A percentile compares a stretch with the other conserved stretches of the same genome.
Conservation (phyloP, 768 basidiomycete species). For the Kwoniella heveanensis region DNA sequence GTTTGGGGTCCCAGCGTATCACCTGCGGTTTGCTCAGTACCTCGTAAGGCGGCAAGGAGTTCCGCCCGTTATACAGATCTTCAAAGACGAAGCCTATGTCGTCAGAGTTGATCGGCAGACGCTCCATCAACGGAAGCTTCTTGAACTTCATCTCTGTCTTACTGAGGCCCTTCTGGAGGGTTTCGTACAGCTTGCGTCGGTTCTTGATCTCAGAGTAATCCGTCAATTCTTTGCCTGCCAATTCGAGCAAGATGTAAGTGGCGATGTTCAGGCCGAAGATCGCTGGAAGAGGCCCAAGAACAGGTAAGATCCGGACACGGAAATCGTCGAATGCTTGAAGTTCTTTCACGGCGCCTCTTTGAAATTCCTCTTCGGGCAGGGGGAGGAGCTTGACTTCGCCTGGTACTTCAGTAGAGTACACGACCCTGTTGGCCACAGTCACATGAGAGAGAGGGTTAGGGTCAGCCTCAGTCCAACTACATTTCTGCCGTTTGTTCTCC, state of each 20-base stretch:
- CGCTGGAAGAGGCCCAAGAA: conserved; percentile 81
- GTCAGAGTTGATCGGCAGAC: conserved; percentile 70
- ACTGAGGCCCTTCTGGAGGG: conserved; percentile 74
- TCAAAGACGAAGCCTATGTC: conserved; percentile 84
- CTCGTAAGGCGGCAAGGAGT: conserved; percentile 73
- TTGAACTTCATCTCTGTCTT: conserved; percentile 72
- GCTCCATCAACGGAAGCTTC: conserved; percentile 57
- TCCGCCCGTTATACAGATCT: conserved; percentile 74
- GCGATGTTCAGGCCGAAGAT: conserved; percentile 90
- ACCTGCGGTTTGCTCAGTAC: conserved; percentile 73
- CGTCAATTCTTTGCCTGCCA: conserved; percentile 78
- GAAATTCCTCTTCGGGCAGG: conserved; percentile 85
- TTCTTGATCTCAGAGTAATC: conserved; percentile 86
- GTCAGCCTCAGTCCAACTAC: no score
- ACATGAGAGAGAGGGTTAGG: no score
- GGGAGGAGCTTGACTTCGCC: conserved; percentile 85
- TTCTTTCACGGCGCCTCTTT: conserved; percentile 85
- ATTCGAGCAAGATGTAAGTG: conserved; percentile 81
- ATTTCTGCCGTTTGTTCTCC: no score
- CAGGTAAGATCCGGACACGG: conserved; percentile 88
- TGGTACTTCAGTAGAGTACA: conserved; percentile 94
- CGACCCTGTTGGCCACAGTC: no score
- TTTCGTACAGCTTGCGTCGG: conserved; percentile 78
- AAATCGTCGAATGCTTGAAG: conserved; percentile 89
- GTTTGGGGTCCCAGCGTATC: conserved; percentile 74